Conservation (phyloP, 805 yeast genomes). For the Candida lessepsii region DNA sequence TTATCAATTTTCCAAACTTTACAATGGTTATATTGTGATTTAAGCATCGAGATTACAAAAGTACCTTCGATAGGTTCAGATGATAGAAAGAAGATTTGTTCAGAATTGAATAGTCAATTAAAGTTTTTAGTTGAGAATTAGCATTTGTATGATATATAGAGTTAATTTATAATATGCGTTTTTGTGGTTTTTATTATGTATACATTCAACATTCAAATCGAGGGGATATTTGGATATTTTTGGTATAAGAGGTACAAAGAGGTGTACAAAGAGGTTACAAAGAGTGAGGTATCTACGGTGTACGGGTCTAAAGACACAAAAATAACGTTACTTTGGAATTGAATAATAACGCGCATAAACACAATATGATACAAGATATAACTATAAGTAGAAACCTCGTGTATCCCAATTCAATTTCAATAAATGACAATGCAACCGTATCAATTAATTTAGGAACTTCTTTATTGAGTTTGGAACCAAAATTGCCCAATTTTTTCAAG, state of each 20-base stretch:
- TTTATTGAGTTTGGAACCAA: conserved; percentile 37
- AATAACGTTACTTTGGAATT: no score
- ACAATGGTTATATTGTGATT: conserved; percentile 29
- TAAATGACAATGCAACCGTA: conserved; percentile 35
- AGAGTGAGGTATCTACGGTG: no score
- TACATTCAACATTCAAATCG: no score
- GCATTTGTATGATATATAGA: not conserved
- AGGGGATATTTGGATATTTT: no score
- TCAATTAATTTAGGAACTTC: conserved; percentile 35
- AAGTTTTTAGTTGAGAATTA: conserved; percentile 18
- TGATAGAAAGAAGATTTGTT: conserved; percentile 25
- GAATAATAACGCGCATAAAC: not conserved
- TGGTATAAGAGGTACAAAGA: no score
- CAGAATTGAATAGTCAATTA: conserved; percentile 24
- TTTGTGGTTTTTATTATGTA: no score
- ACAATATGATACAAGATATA: conserved; percentile 14
- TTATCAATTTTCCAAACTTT: conserved; percentile 25
- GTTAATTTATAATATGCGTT: no score
- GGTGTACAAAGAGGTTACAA: no score
- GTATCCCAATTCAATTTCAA: conserved; percentile 26
- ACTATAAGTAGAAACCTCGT: conserved; percentile 11
- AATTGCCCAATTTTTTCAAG: conserved; percentile 32
- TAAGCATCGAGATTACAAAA: conserved; percentile 19
- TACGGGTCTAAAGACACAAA: no score
- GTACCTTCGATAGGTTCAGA: conserved; percentile 21